A percentile compares a stretch with the other conserved stretches of the same genome.
Evolutionary conservation across 441 rosid species (phyloP).

Genomic region (Arabidopsis hybrid): DNA sequence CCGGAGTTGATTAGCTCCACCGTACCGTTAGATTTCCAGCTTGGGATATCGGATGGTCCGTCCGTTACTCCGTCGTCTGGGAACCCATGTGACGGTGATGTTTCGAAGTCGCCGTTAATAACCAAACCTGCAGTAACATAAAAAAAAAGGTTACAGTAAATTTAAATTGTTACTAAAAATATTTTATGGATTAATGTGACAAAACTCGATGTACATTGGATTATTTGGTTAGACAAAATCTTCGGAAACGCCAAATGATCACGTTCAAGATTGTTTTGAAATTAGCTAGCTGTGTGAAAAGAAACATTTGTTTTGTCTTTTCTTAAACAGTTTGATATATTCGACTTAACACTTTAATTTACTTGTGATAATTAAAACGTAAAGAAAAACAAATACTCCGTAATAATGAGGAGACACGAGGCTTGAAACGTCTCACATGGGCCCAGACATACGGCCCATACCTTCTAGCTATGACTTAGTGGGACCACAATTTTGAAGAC

Average conservation of each 20-base stretch:
- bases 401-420: conserved; percentile 7
- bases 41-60: conserved; percentile 62
- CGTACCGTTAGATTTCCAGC: conserved; percentile 71
- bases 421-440: conserved; percentile 21
- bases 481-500: conserved; percentile 33
- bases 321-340: conserved; percentile 6
- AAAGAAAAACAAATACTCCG: background rate
- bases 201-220: conserved; percentile 6
- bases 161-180: too few species aligned
- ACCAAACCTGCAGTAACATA: conserved; percentile 58
- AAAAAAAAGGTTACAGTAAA: background rate
- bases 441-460: conserved; percentile 19
- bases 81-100: conserved; percentile 66
- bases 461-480: background rate
- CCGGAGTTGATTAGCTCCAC: conserved; percentile 86
- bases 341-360: background rate
- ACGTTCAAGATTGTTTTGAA: background rate
- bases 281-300: conserved; percentile 37
- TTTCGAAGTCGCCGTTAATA: conserved; percentile 82
- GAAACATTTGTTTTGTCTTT: conserved; percentile 26
- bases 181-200: too few species aligned
- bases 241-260: background rate
- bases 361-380: background rate
- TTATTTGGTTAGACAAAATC: background rate
- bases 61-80: conserved; percentile 59